phyloP scores from a whole-genome alignment of 2,329 filamentous ascomycete species.

The Stylonectria norvegica region DNA sequence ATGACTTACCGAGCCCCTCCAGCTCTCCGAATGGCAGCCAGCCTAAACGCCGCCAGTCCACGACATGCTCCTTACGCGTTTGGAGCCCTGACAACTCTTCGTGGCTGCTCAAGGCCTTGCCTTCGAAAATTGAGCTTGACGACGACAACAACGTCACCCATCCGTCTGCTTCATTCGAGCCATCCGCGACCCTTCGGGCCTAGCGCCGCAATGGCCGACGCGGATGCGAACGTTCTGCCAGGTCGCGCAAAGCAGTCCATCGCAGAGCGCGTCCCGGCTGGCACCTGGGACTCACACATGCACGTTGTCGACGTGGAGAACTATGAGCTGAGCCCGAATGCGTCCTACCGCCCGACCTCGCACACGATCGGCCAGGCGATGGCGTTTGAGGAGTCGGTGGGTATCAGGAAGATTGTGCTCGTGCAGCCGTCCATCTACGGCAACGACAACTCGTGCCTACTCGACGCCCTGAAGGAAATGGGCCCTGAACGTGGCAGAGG shows the following conservation, averaged over 20 bases:
- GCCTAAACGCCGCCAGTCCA: background rate
- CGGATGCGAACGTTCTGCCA: background rate
- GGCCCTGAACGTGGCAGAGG: constrained; percentile 50
- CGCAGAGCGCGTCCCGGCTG: constrained; percentile 34
- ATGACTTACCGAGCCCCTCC: constrained; percentile 1
- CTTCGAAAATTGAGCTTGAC: background rate
- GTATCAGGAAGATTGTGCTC: constrained; percentile 54
- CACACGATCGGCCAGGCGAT: constrained; percentile 51
- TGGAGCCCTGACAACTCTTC: background rate
- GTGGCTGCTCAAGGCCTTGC: background rate
- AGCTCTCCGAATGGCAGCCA: background rate
- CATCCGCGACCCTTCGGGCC: too few species aligned
- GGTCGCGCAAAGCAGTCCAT: constrained; percentile 6
- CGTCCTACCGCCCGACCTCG: constrained; percentile 48
- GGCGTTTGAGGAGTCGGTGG: constrained; percentile 48
- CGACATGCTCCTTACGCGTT: background rate
- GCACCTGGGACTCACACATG: constrained; percentile 62
- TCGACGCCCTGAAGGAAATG: constrained; percentile 49
- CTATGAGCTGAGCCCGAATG: constrained; percentile 47
- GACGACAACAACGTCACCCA: background rate
- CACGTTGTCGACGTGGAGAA: constrained; percentile 54
- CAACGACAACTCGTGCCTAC: constrained; percentile 55
- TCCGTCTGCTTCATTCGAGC: too few species aligned
- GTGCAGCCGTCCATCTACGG: constrained; percentile 62
- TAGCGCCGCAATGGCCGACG: constrained; percentile 3